A percentile compares a stretch with the other conserved stretches of the same genome.
Evolutionary conservation across 192 early-diverging fungal genomes (phyloP).

Genomic region (Umbelopsis ramanniana): DNA sequence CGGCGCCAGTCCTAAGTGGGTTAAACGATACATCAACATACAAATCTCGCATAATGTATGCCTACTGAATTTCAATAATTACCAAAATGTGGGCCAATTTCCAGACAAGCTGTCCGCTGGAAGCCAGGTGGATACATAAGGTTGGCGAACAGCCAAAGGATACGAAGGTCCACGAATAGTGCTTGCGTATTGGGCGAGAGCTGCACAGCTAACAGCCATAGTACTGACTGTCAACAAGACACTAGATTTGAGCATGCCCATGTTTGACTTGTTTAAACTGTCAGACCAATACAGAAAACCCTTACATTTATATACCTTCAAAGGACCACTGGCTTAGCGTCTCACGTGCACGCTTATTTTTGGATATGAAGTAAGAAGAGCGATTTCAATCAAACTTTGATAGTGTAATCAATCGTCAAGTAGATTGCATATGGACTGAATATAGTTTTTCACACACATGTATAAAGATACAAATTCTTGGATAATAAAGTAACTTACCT

Average conservation of each 20-base stretch:
- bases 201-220: neutral
- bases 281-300: neutral
- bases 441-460: too few species aligned
- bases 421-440: too few species aligned
- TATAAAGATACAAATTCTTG: too few species aligned
- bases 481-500: too few species aligned
- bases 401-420: neutral
- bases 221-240: neutral
- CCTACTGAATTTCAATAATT: too few species aligned
- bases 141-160: slow-evolving; percentile 18
- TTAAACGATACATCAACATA: too few species aligned
- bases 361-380: neutral
- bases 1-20: neutral
- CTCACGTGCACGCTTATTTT: neutral
- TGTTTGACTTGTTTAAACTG: neutral
- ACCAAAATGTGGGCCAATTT: slow-evolving; percentile 22
- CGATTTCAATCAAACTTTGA: neutral
- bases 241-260: neutral
- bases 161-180: neutral
- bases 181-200: neutral
- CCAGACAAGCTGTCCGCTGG: neutral
- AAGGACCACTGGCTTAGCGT: neutral
- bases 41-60: too few species aligned
- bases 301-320: neutral
- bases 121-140: slow-evolving; percentile 19